Evolutionary conservation across 2,329 filamentous ascomycete species (phyloP).

Genomic region (Neonectria magnoliae): DNA sequence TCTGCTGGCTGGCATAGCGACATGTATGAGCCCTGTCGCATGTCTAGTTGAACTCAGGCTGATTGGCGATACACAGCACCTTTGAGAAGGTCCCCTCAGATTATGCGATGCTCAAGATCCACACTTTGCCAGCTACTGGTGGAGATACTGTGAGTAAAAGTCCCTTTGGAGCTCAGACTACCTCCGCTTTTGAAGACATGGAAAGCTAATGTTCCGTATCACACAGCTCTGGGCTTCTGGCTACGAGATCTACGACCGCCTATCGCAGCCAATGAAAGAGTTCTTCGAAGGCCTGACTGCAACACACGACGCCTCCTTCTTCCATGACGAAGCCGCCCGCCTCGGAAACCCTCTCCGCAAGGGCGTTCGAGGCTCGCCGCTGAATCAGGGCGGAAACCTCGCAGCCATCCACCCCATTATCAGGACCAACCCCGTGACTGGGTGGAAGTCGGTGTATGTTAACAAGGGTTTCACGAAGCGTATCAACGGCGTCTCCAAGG

Average conservation of each 20-base stretch:
- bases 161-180: background rate
- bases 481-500: slow-evolving; percentile 64
- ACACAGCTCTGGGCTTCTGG: slow-evolving; percentile 68
- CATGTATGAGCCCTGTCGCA: slow-evolving; percentile 51
- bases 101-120: slow-evolving; percentile 69
- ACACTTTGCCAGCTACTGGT: slow-evolving; percentile 64
- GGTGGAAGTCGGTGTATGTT: slow-evolving; percentile 65
- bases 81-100: slow-evolving; percentile 69
- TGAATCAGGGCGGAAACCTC: slow-evolving; percentile 65
- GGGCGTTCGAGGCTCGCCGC: slow-evolving; percentile 61
- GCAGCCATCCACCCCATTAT: slow-evolving; percentile 63
- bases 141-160: slow-evolving; percentile 58
- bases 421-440: slow-evolving; percentile 69
- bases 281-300: slow-evolving; percentile 61
- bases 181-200: background rate
- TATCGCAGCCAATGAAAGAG: slow-evolving; percentile 58
- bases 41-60: slow-evolving; percentile 9
- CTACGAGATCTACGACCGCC: slow-evolving; percentile 67
- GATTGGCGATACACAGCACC: slow-evolving; percentile 43
- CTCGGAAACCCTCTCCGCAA: slow-evolving; percentile 58
- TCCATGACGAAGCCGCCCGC: slow-evolving; percentile 59
- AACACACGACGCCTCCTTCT: slow-evolving; percentile 58
- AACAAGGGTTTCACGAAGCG: slow-evolving; percentile 63
- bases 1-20: slow-evolving; percentile 60
- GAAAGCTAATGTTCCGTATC: slow-evolving; percentile 46